These are phyloP conservation scores for Harrya chromipes DNA, from an alignment of 768 basidiomycete species.

Conservation along the genomic window DNA sequence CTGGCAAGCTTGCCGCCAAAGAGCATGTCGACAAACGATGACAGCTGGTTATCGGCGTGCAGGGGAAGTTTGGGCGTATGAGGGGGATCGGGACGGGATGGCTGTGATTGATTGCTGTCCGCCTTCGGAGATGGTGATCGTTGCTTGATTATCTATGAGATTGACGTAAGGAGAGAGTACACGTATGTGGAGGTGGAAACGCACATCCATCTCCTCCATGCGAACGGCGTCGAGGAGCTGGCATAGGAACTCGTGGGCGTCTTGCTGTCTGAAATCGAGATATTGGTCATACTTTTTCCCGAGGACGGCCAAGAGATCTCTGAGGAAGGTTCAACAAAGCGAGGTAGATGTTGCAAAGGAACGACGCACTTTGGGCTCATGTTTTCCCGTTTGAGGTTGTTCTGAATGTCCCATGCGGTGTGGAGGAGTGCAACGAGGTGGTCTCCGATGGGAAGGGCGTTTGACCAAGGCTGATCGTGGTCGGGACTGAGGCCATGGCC, in stretches of 20 bases:
- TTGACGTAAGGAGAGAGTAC: neutral
- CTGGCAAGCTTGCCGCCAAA: slow-evolving; percentile 88
- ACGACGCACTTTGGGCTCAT: slow-evolving; percentile 65
- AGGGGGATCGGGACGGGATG: neutral
- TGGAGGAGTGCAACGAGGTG: slow-evolving; percentile 58
- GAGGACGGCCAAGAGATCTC: slow-evolving; percentile 61
- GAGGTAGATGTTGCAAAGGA: neutral
- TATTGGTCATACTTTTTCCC: slow-evolving; percentile 93
- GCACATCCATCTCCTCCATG: slow-evolving; percentile 91
- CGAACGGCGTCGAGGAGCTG: slow-evolving; percentile 89
- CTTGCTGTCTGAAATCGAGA: slow-evolving; percentile 92
- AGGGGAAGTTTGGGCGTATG: neutral
- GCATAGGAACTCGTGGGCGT: slow-evolving; percentile 90
- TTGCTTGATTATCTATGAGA: slow-evolving; percentile 72
- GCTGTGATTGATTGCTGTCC: slow-evolving; percentile 26
- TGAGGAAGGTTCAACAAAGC: slow-evolving; percentile 22
- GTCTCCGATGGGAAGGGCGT: slow-evolving; percentile 70
- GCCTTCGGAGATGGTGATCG: slow-evolving; percentile 45
- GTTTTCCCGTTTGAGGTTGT: slow-evolving; percentile 44
- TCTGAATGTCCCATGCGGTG: slow-evolving; percentile 63
- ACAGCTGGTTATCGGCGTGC: slow-evolving; percentile 44
- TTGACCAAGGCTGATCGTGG: slow-evolving; percentile 51
- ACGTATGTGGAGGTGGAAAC: slow-evolving; percentile 17
- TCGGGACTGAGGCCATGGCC: slow-evolving; percentile 52
- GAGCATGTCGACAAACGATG: slow-evolving; percentile 83